phyloP scores from a whole-genome alignment of 306 rosid genomes.

The Crataegus laevigata region DNA sequence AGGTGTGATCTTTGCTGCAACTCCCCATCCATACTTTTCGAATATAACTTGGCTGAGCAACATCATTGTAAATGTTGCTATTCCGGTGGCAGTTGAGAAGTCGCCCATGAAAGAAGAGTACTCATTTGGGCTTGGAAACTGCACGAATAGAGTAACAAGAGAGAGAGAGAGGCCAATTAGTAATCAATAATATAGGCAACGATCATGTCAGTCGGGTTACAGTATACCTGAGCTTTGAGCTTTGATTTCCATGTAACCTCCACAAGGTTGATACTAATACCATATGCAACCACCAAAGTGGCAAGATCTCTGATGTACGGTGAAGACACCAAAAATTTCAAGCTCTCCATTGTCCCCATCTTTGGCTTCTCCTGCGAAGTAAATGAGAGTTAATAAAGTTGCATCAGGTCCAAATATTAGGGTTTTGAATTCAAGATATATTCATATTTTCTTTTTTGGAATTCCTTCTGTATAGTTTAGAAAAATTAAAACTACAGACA shows the following conservation, averaged over 20 bases:
- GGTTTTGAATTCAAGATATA: neutral
- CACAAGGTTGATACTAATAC: slow-evolving; percentile 86
- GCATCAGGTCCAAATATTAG: neutral
- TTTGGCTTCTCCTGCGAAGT: slow-evolving; percentile 71
- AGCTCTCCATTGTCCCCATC: slow-evolving; percentile 97
- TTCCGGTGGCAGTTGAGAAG: slow-evolving; percentile 92
- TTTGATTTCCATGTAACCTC: slow-evolving; percentile 99
- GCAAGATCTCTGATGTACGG: slow-evolving; percentile 88
- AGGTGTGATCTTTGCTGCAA: slow-evolving; percentile 87
- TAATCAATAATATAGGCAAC: neutral
- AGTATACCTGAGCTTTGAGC: slow-evolving; percentile 89
- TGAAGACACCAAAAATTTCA: slow-evolving; percentile 96
- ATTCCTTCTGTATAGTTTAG: neutral
- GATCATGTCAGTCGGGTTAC: slow-evolving; percentile 1
- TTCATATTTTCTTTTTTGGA: neutral
- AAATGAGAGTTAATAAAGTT: neutral
- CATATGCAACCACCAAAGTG: slow-evolving; percentile 94
- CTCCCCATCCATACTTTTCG: slow-evolving; percentile 93
- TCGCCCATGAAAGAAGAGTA: slow-evolving; percentile 96
- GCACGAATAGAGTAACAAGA: slow-evolving; percentile 15
- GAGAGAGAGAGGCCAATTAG: neutral
- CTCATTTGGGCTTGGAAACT: slow-evolving; percentile 97
- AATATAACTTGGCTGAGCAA: slow-evolving; percentile 78
- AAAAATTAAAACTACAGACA: neutral
- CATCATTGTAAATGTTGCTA: slow-evolving; percentile 94